Base-by-base conservation (phyloP, 139 green algal genomes). In the Tetradesmus lagerheimii region DNA sequence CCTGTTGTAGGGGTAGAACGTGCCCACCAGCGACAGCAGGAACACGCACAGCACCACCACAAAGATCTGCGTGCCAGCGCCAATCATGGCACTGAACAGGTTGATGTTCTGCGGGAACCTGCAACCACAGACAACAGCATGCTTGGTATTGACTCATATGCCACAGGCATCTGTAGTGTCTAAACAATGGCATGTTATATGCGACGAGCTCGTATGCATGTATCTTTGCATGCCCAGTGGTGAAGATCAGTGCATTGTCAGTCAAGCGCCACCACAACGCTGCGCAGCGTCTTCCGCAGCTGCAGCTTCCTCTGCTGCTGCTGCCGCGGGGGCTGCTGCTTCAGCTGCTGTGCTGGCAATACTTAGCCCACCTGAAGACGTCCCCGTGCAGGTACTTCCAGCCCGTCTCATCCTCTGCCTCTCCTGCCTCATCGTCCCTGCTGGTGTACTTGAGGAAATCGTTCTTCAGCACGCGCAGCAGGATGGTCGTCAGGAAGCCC, bases 381-480 rank as follows among this genome's bases (percentile, higher is more conserved):
- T 99, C 97, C 3, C 96, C 97, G 86, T 99, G 97, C 82, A 99
- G 93, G 85, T 98, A 98, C 95, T 99, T 99, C 97, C 97, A 99
- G 45, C 97, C 93, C 6, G 92, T 94, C 80, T 94, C 92, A 43
- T 94, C 91, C 86, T 92, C 86, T 31, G 94, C 90, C 79, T 96
- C 91, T 23, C 92, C 92, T 41, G 92, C 85, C 89, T 95, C 93
- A 43, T 93, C 89, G 67, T 94, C 89, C 39, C 93, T 90, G 57
- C 57, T n/a, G 1, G 91, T 95, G 95, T 97, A 99, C 93, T 98
- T 98, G 53, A 98, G 53, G 86, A 99, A 98, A 92, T 99, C 97
- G 87, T 97, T 97, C 92, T 98, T 98, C 39, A 99, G 94, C 78
- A 99, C 96, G 5, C 97, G 94, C 93, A 98, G 96, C 53, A 99